Conservation (phyloP, 108 stramenopile species). For the Bacterosira constricta region DNA sequence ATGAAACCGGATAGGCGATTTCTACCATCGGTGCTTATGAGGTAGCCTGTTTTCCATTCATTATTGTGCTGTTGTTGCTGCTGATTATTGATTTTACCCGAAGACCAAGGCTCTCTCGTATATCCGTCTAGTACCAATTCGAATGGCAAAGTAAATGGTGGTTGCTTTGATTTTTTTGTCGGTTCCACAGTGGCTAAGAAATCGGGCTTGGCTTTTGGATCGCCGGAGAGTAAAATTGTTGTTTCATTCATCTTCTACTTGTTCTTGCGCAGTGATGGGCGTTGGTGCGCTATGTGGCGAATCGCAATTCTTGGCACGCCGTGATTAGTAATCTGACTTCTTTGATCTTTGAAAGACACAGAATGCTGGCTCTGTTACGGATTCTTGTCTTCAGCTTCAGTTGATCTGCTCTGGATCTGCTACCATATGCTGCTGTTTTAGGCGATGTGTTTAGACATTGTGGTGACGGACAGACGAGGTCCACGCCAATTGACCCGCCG, state of each 20-base stretch:
- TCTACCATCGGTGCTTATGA: conserved; percentile 62
- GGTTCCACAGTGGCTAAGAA: conserved; percentile 8
- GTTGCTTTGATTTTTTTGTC: neutral
- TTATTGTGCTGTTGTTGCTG: conserved; percentile 14
- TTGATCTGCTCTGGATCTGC: too few relatives aligned
- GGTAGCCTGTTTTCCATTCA: conserved; percentile 35
- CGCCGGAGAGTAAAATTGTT: conserved; percentile 6
- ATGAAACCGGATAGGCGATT: conserved; percentile 81
- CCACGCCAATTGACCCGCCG: too few relatives aligned
- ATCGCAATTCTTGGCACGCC: too few relatives aligned
- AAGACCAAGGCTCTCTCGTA: conserved; percentile 79
- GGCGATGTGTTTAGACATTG: too few relatives aligned
- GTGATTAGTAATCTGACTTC: too few relatives aligned
- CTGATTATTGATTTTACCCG: conserved; percentile 26
- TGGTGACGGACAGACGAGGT: too few relatives aligned
- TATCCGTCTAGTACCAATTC: conserved; percentile 72
- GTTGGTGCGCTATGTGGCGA: too few relatives aligned
- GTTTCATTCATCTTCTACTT: conserved; percentile 9
- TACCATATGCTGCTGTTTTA: too few relatives aligned
- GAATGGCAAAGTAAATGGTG: conserved; percentile 33
- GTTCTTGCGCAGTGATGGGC: too few relatives aligned
- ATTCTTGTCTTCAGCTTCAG: too few relatives aligned
- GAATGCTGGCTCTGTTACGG: too few relatives aligned
- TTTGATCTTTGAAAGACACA: too few relatives aligned
- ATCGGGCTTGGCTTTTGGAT: neutral